Evolutionary conservation across 768 basidiomycete genomes (phyloP), one percentile per base, ranked within the genome.

Genomic region (Tricholoma sp.): DNA sequence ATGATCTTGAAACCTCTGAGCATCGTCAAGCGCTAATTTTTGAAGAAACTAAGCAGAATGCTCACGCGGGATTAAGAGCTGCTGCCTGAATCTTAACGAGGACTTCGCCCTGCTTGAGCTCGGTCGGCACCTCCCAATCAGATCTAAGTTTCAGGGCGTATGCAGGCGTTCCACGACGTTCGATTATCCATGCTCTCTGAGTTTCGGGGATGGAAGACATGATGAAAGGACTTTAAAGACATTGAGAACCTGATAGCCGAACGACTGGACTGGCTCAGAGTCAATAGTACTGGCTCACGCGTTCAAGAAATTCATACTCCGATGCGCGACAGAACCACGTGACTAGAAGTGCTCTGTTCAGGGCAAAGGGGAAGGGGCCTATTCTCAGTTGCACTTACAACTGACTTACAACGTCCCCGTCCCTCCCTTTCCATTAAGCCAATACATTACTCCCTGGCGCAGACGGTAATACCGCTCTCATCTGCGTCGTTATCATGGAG

Each of bases 51-150:
- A 17, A 3, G 29, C 15, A 31, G 41, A n/a, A 31, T 34, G 63
- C 79, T 58, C 66, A 87, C 83, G 84, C 76, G 1, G 88, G 88
- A 62, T 92, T 92, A 41, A 91, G 71, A 0, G 86, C 85, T 0
- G 77, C 72, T 32, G 72, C 74, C 41, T 74, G 74, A 6, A 75
- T 64, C 55, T 67, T 70, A 45, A 72, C 65, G 12, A 76, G 63
- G 9, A 74, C 74, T 50, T 74, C 65, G 29, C 70, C 73, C 18
- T 61, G 37, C 12, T 60, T 57, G 33, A 76, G 66, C 24, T 67
- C 57, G 31, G 68, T 69, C n/a, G 73, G 65, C 15, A 77, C 73
- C 1, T 72, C 72, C 73, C 70, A 75, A 55, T 74, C 70, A 11
- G 65, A 53, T 44, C 66, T 66, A 28, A 76, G 59, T 13, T 57